phyloP scores from a whole-genome alignment of 805 yeast species.

The Ogataea ganodermae region DNA sequence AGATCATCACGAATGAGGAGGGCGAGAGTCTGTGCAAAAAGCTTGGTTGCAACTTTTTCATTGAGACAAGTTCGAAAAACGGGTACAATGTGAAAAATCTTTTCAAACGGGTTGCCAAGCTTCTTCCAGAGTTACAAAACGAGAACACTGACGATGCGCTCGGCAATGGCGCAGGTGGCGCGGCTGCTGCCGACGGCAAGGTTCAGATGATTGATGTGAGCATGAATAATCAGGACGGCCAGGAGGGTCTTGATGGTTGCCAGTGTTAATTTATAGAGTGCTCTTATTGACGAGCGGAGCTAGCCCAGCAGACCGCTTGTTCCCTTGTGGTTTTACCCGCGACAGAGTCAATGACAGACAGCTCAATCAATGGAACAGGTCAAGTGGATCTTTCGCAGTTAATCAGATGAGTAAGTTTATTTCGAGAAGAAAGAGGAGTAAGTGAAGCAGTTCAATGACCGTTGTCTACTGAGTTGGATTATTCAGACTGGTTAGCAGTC shows the following conservation, averaged over 20 bases:
- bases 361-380: too few relatives aligned
- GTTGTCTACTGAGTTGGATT: too few relatives aligned
- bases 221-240: conserved; percentile 36
- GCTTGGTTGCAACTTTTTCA: conserved; percentile 74
- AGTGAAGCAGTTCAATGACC: too few relatives aligned
- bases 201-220: conserved; percentile 48
- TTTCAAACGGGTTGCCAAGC: conserved; percentile 87
- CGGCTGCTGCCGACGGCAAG: conserved; percentile 23
- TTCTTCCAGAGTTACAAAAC: conserved; percentile 74
- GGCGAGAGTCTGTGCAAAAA: conserved; percentile 76
- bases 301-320: too few relatives aligned
- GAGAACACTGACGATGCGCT: conserved; percentile 29
- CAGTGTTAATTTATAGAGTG: conserved; percentile 37
- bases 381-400: too few relatives aligned
- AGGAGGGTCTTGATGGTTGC: conserved; percentile 38
- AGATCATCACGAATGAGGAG: conserved; percentile 82
- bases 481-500: too few relatives aligned
- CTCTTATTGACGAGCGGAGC: background rate
- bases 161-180: conserved; percentile 20
- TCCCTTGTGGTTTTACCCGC: too few relatives aligned
- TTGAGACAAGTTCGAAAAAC: conserved; percentile 93
- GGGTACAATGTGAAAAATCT: conserved; percentile 90
- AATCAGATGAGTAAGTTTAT: too few relatives aligned
- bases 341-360: too few relatives aligned
- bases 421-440: too few relatives aligned